A percentile compares a stretch with the other conserved stretches of the same genome.
Conservation (phyloP, 1,284 basidiomycete species). For the Papiliotrema laurentii region DNA sequence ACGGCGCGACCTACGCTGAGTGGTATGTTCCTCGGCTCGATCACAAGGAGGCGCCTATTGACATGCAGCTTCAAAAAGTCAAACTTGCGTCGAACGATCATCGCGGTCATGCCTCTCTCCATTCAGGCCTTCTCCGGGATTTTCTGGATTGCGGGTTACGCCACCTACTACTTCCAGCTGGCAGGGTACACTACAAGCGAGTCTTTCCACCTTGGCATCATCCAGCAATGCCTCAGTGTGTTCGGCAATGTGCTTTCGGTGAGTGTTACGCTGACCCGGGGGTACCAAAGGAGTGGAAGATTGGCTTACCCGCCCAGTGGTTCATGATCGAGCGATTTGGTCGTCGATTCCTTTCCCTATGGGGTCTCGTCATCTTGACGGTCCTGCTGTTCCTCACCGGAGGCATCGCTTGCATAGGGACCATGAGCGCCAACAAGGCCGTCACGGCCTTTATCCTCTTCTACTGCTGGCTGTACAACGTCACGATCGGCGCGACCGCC, state of each 20-base stretch:
- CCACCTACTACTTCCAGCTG: slow-evolving; percentile 1
- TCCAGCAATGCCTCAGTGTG: slow-evolving; percentile 1
- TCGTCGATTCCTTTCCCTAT: slow-evolving; percentile 49
- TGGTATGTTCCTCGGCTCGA: background rate
- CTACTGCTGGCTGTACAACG: slow-evolving; percentile 7
- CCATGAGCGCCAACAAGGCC: background rate
- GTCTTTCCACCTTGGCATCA: slow-evolving; percentile 1
- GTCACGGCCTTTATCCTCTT: slow-evolving; percentile 2
- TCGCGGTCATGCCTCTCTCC: background rate
- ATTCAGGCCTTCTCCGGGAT: background rate
- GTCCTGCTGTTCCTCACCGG: slow-evolving; percentile 8
- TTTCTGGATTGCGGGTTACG: slow-evolving; percentile 1
- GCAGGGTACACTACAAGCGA: background rate
- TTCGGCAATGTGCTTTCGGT: slow-evolving; percentile 1
- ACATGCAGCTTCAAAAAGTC: slow-evolving; percentile 3
- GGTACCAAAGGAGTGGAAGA: background rate
- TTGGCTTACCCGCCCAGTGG: slow-evolving; percentile 1
- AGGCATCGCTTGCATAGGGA: background rate
- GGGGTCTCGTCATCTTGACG: slow-evolving; percentile 26
- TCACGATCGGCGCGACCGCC: slow-evolving; percentile 6
- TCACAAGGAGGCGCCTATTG: background rate
- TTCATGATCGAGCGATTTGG: slow-evolving; percentile 45
- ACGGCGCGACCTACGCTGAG: slow-evolving; percentile 1
- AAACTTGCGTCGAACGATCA: slow-evolving; percentile 1
- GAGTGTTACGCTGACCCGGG: background rate